A percentile compares a stretch with the other conserved stretches of the same genome.
Evolutionary conservation across 495 filamentous ascomycete genomes (phyloP).

Genomic region (Margaritispora aquatica): DNA sequence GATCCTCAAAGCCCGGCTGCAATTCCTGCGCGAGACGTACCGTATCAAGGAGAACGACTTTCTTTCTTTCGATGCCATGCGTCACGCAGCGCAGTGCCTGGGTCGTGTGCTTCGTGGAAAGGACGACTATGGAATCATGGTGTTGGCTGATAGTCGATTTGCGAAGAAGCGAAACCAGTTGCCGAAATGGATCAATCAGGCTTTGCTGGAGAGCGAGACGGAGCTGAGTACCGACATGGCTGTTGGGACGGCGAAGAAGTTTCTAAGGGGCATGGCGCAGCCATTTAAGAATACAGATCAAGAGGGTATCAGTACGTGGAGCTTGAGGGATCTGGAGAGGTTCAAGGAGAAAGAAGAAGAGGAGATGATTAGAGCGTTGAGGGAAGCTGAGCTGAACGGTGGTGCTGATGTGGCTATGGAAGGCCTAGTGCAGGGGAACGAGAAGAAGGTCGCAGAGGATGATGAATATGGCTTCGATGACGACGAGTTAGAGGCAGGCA

Average conservation of each 20-base stretch:
- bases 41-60: conserved; percentile 97
- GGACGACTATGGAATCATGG: conserved; percentile 99
- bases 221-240: conserved; percentile 95
- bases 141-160: conserved; percentile 88
- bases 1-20: conserved; percentile 91
- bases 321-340: conserved; percentile 62
- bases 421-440: conserved; percentile 41
- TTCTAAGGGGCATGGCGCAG: conserved; percentile 84
- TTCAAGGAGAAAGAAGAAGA: conserved; percentile 74
- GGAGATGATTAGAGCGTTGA: conserved; percentile 43
- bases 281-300: conserved; percentile 78
- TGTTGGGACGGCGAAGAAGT: conserved; percentile 79
- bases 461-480: conserved; percentile 23
- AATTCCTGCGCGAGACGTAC: conserved; percentile 95
- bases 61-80: conserved; percentile 97
- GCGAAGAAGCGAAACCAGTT: conserved; percentile 83
- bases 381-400: conserved; percentile 2
- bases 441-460: conserved; percentile 32
- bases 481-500: conserved; percentile 22
- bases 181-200: conserved; percentile 96
- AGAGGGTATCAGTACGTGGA: conserved; percentile 92
- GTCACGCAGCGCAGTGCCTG: conserved; percentile 93
- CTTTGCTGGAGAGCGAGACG: conserved; percentile 72
- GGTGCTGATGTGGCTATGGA: conserved; percentile 14
- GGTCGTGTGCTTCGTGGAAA: conserved; percentile 94